These are phyloP conservation scores for Russula dissimulans DNA, from an alignment of 768 basidiomycete species.

Conservation along the genomic window DNA sequence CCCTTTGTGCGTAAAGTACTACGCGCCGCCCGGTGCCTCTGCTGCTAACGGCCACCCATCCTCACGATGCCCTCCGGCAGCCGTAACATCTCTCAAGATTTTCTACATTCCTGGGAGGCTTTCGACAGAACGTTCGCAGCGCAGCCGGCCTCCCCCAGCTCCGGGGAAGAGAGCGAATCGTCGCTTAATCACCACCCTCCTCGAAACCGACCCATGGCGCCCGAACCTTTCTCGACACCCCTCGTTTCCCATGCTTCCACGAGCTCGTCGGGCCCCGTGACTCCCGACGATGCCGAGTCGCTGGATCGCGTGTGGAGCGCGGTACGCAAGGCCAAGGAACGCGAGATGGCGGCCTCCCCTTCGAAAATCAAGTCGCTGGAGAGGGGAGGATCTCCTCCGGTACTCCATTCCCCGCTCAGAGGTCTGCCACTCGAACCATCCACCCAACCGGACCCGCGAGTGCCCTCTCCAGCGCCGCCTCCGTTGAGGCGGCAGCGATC, in stretches of 20 bases:
- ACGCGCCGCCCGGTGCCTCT: constrained; percentile 12
- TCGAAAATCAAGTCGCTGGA: constrained; percentile 66
- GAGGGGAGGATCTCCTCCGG: constrained; percentile 22
- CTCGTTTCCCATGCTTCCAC: constrained; percentile 14
- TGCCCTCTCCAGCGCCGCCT: constrained; percentile 21
- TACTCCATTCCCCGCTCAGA: constrained; percentile 4
- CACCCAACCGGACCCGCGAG: neutral
- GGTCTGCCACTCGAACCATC: constrained; percentile 3
- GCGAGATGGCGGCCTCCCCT: constrained; percentile 55
- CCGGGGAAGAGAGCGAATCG: constrained; percentile 9
- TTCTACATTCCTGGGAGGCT: constrained; percentile 19
- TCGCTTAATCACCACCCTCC: constrained; percentile 1
- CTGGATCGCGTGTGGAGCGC: constrained; percentile 59
- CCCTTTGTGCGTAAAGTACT: constrained; percentile 18
- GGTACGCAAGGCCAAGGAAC: constrained; percentile 55
- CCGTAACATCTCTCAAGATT: constrained; percentile 15
- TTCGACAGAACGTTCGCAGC: constrained; percentile 20
- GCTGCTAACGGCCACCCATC: constrained; percentile 17
- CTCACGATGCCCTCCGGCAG: constrained; percentile 15
- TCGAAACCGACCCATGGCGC: constrained; percentile 19
- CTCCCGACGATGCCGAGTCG: constrained; percentile 24
- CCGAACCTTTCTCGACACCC: constrained; percentile 20
- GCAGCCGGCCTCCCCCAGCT: constrained; percentile 14
- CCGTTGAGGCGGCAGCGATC: constrained; percentile 53
- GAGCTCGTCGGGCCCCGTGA: constrained; percentile 18